Evolutionary conservation across 2,329 filamentous ascomycete genomes (phyloP).

Genomic region (Fusarium sp.): DNA sequence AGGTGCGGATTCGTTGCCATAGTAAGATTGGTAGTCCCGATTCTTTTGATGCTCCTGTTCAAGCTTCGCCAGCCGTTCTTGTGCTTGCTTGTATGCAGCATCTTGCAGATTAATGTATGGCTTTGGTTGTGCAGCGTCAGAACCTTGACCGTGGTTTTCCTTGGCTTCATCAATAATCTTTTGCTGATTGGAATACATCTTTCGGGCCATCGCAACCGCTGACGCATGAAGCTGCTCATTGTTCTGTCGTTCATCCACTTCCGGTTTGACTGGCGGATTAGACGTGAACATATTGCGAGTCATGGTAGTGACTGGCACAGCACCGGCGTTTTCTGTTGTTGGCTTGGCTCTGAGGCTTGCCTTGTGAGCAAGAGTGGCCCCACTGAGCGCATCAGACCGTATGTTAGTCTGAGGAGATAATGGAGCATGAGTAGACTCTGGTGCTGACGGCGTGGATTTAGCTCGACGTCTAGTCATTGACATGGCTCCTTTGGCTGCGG

Average conservation of each 20-base stretch:
- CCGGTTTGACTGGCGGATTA: constrained; percentile 76
- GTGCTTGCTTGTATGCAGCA: constrained; percentile 85
- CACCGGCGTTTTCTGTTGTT: constrained; percentile 70
- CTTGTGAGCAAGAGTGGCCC: constrained; percentile 76
- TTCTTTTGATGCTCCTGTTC: constrained; percentile 75
- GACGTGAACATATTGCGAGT: constrained; percentile 82
- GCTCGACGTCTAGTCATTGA: constrained; percentile 70
- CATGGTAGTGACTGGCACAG: constrained; percentile 76
- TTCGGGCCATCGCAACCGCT: constrained; percentile 88
- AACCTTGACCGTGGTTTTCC: constrained; percentile 53
- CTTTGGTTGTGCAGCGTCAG: constrained; percentile 60
- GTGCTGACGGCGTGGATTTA: constrained; percentile 69
- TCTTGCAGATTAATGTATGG: constrained; percentile 79
- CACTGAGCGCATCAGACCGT: constrained; percentile 77
- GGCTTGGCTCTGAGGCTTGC: constrained; percentile 60
- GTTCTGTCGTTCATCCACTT: constrained; percentile 79
- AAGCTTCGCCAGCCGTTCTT: constrained; percentile 84
- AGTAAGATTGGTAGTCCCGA: constrained; percentile 79
- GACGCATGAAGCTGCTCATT: constrained; percentile 82
- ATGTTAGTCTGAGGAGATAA: constrained; percentile 53
- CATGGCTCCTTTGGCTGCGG: constrained; percentile 84
- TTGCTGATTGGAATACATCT: constrained; percentile 82
- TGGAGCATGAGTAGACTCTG: constrained; percentile 15
- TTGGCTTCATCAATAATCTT: constrained; percentile 67
- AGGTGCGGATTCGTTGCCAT: constrained; percentile 65